Base-by-base conservation (phyloP, 2,329 filamentous ascomycete species). In the Hymenoscyphus albidus region DNA sequence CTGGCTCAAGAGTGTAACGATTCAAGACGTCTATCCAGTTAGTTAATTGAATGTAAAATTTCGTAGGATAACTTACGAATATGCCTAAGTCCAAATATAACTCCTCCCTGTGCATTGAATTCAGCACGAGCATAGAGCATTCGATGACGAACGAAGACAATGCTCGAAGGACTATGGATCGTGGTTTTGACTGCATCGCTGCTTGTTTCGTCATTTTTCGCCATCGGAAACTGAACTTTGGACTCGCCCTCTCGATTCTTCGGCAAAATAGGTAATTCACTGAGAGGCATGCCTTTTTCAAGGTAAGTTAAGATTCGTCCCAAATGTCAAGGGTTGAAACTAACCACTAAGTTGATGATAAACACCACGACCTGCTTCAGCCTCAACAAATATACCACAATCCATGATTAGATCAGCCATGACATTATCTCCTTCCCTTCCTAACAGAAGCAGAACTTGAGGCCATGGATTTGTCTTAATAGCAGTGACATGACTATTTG, bases 71-170 rank as follows among this genome's bases (percentile, higher is more conserved):
- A 79, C 88, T 74, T 82, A 96, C 91, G 93, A 63, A 92, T 92
- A 75, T 91, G 90, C 68, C 88, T 87, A 62, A 96, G 82, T 1
- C 95, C 94, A 74, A 90, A 88, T 18, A 85, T 83, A 7, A 95
- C 83, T 9, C 81, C 77, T 2, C 90, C 88, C 70, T 84, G 85
- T 2, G 85, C 81, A 71, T 89, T 94, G 38, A 93, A 79, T 1
- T 85, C 83, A 22, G 92, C 86, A 70, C 87, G 88, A 27, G 91
- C 89, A 77, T 97, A 98, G 59, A 98, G 82, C 81, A 97, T 96
- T 22, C 92, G 87, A 73, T 86, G 92, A 65, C 93, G 88, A 58
- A 93, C 85, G 72, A 99, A 89, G 1, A 81, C 78, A 64, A 98
- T 92, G 16, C 86, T 68, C 10, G 69, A 69, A 48, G 72, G 84